Evolutionary conservation across 148 eudicot genomes (phyloP).

Genomic region (Fagopyrum homotropicum): DNA sequence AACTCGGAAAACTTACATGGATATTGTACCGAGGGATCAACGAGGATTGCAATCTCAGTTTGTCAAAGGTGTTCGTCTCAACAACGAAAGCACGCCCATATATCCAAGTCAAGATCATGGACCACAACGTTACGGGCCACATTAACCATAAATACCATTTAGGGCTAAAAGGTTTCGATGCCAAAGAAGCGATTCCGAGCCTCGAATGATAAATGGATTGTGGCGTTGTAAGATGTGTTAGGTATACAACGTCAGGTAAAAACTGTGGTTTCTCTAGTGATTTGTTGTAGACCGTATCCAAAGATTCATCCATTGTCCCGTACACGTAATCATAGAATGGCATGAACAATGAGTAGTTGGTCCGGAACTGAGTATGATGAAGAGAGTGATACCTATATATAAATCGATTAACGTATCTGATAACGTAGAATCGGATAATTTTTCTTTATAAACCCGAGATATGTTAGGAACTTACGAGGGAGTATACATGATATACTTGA

Average conservation of each 20-base stretch:
- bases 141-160: constrained; percentile 24
- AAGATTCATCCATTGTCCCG: constrained; percentile 34
- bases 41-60: constrained; percentile 44
- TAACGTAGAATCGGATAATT: not conserved
- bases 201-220: constrained; percentile 31
- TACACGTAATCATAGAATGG: constrained; percentile 42
- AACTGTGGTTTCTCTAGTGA: constrained; percentile 24
- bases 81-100: constrained; percentile 18
- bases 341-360: constrained; percentile 43
- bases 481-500: constrained; percentile 35
- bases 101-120: constrained; percentile 27
- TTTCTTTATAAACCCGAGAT: not conserved
- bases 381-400: constrained; percentile 12
- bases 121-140: constrained; percentile 29
- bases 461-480: constrained; percentile 14
- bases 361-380: constrained; percentile 41
- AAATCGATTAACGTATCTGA: too few species aligned
- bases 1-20: constrained; percentile 22
- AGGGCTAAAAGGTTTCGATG: constrained; percentile 30
- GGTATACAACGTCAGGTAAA: constrained; percentile 26
- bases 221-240: constrained; percentile 40
- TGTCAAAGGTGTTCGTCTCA: constrained; percentile 36
- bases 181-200: constrained; percentile 34
- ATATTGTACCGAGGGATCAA: constrained; percentile 38
- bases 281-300: constrained; percentile 19